Evolutionary conservation across 495 filamentous ascomycete species (phyloP).

Genomic region (Diplogelasinospora grovesii): DNA sequence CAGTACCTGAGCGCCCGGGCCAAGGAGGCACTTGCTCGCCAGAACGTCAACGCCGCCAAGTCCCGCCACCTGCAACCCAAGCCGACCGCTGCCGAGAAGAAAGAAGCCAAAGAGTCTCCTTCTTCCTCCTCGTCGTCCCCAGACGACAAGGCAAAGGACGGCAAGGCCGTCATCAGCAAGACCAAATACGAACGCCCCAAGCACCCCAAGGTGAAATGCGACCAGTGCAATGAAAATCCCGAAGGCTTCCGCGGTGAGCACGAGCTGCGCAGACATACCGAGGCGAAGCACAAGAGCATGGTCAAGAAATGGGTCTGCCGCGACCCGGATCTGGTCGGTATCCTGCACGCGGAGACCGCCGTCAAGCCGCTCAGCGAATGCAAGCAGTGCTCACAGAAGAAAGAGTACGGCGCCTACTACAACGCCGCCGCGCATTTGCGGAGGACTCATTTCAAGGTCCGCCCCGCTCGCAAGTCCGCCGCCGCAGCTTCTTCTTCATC

Average conservation of each 20-base stretch:
- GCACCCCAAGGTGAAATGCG: constrained; percentile 70
- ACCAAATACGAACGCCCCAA: constrained; percentile 64
- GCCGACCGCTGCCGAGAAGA: constrained; percentile 18
- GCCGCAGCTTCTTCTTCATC: too few species aligned
- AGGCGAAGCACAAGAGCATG: constrained; percentile 66
- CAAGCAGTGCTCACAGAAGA: constrained; percentile 72
- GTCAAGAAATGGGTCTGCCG: constrained; percentile 76
- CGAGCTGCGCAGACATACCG: constrained; percentile 80
- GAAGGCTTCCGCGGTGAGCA: constrained; percentile 92
- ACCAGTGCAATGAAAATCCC: constrained; percentile 65
- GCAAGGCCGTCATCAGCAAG: constrained; percentile 57
- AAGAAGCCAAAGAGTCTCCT: constrained; percentile 19
- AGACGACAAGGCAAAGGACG: constrained; percentile 26
- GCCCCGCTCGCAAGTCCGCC: constrained; percentile 35
- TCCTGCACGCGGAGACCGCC: constrained; percentile 36
- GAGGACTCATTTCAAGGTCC: constrained; percentile 71
- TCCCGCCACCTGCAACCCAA: constrained; percentile 32
- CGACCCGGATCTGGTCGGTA: constrained; percentile 28
- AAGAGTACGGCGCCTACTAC: constrained; percentile 87
- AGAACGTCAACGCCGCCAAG: constrained; percentile 29
- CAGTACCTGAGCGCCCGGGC: constrained; percentile 35
- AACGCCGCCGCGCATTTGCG: constrained; percentile 91
- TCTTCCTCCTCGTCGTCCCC: too few species aligned
- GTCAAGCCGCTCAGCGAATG: constrained; percentile 71
- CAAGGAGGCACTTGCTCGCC: constrained; percentile 34